phyloP scores from a whole-genome alignment of 495 filamentous ascomycete species.

The Penicillium parvum region DNA sequence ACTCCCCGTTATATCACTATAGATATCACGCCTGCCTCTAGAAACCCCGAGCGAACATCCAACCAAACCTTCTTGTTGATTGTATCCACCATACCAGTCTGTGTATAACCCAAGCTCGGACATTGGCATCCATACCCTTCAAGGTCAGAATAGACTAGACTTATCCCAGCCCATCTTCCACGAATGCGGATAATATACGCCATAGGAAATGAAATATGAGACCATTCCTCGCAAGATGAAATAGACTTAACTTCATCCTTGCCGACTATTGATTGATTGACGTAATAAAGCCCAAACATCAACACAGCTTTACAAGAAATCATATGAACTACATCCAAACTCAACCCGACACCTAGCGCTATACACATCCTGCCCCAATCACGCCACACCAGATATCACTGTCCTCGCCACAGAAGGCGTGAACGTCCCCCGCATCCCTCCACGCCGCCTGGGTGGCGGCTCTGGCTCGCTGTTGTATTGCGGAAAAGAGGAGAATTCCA shows the following conservation, averaged over 20 bases:
- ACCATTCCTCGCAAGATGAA: no score
- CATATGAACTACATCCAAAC: slow-evolving; percentile 18
- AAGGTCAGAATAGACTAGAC: background rate
- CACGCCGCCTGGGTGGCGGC: slow-evolving; percentile 25
- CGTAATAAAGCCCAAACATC: no score
- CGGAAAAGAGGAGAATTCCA: no score
- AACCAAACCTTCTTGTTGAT: no score
- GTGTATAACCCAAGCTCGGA: no score
- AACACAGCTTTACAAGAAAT: background rate
- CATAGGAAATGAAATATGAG: background rate
- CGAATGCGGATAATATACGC: background rate
- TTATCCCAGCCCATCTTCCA: background rate
- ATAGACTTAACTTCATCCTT: no score
- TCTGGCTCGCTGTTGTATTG: slow-evolving; percentile 30
- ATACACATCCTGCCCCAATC: slow-evolving; percentile 31
- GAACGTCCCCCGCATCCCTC: slow-evolving; percentile 27
- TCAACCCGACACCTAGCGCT: no score
- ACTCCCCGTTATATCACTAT: no score
- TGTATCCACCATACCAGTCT: no score
- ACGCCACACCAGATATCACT: slow-evolving; percentile 27
- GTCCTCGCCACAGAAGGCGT: slow-evolving; percentile 21
- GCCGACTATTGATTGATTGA: no score
- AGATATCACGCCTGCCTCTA: no score
- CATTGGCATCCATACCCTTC: background rate
- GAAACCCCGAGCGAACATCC: no score